A percentile compares a stretch with the other conserved stretches of the same genome.
Evolutionary conservation across 116 monocot species (phyloP).

Genomic region (Trichopus zeylanicus): DNA sequence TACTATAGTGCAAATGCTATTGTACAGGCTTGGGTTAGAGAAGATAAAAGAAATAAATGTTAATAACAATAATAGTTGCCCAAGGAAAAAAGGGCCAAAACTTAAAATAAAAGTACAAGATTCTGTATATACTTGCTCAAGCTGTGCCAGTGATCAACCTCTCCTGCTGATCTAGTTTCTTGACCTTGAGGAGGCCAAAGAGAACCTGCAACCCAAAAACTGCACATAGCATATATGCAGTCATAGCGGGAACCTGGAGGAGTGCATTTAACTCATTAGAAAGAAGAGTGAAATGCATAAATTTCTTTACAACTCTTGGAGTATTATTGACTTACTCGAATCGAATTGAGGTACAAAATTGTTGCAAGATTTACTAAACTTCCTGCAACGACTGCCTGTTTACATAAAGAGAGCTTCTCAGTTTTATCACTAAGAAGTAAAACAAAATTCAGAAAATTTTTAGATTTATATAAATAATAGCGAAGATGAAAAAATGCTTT

Average conservation of each 20-base stretch:
- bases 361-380: slow-evolving; percentile 89
- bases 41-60: too few species aligned
- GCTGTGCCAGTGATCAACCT: slow-evolving; percentile 88
- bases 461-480: too few species aligned
- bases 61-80: too few species aligned
- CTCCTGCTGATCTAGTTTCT: slow-evolving; percentile 71
- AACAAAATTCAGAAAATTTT: too few species aligned
- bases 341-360: slow-evolving; percentile 66
- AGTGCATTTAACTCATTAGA: neutral
- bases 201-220: slow-evolving; percentile 81
- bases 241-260: slow-evolving; percentile 57
- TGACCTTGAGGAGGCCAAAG: slow-evolving; percentile 69
- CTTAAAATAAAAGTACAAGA: too few species aligned
- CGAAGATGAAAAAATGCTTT: too few species aligned
- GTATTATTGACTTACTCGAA: slow-evolving; percentile 44
- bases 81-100: too few species aligned
- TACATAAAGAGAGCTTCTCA: too few species aligned
- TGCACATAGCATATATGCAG: slow-evolving; percentile 55
- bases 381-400: slow-evolving; percentile 78
- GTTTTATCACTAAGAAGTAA: neutral
- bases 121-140: too few species aligned
- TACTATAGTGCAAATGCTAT: too few species aligned
- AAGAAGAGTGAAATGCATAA: neutral
- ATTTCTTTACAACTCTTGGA: neutral
- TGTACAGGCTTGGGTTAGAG: too few species aligned